Conservation (phyloP, 345 rosid species). For the Citrus trifoliata region DNA sequence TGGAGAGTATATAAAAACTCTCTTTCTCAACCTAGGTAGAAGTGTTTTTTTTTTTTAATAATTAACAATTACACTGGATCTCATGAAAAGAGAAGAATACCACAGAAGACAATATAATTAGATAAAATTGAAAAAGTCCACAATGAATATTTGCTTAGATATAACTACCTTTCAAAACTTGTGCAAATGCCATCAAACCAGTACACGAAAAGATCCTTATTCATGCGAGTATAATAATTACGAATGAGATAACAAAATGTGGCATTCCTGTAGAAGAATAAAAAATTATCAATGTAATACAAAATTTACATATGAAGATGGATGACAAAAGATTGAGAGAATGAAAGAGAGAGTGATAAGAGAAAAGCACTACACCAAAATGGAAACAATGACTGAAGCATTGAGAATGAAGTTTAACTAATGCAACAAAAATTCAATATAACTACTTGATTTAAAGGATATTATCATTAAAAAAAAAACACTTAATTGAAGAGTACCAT, state of each 20-base stretch:
- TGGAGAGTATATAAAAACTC: not conserved
- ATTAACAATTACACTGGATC: not conserved
- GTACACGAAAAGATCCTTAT: constrained; percentile 51
- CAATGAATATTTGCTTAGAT: not conserved
- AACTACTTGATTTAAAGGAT: no score
- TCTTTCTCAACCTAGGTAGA: not conserved
- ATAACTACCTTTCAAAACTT: constrained; percentile 72
- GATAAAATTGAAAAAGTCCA: not conserved
- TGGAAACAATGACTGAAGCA: not conserved
- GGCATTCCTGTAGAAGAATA: constrained; percentile 58
- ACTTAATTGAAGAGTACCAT: no score
- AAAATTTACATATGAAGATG: not conserved
- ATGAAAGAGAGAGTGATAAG: not conserved
- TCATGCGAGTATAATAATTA: constrained; percentile 54
- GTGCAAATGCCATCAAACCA: constrained; percentile 85
- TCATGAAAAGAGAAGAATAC: not conserved
- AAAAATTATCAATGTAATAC: not conserved
- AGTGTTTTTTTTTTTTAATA: no score
- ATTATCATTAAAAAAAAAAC: no score
- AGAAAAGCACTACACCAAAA: not conserved
- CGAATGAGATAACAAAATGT: constrained; percentile 64
- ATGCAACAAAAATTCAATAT: no score
- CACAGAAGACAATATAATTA: not conserved
- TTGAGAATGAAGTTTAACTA: no score
- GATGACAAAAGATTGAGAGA: not conserved